Percentiles rank a stretch among this genome's conserved stretches.
Conservation (phyloP, 108 stramenopile species). For the Nitzschia sp. region DNA sequence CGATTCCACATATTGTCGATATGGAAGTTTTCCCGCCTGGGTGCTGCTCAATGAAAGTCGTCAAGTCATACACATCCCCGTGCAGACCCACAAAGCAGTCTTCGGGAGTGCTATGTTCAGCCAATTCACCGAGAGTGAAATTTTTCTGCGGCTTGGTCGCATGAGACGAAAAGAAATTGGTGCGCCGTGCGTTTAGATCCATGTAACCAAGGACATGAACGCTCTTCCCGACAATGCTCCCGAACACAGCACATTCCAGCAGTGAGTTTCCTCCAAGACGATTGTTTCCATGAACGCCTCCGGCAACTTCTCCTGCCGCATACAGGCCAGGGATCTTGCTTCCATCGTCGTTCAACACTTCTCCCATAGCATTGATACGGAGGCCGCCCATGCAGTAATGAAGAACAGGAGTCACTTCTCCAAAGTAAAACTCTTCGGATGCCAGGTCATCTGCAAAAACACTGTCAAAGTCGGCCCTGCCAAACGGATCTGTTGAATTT, state of each 20-base stretch:
- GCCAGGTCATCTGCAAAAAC: constrained; percentile 37
- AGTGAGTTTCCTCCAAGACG: constrained; percentile 88
- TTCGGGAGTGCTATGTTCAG: constrained; percentile 49
- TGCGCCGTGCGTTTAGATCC: background rate
- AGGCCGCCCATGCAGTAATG: constrained; percentile 96
- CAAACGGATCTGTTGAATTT: constrained; percentile 43
- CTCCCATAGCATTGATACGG: constrained; percentile 64
- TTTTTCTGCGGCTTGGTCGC: constrained; percentile 14
- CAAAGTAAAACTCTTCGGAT: constrained; percentile 51
- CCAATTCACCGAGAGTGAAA: constrained; percentile 42
- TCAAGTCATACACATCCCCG: constrained; percentile 26
- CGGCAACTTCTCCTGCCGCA: constrained; percentile 81
- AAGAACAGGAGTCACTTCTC: constrained; percentile 67
- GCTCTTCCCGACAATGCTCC: constrained; percentile 63
- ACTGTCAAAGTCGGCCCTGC: constrained; percentile 60
- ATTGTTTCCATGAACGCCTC: constrained; percentile 81
- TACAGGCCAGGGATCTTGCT: constrained; percentile 61
- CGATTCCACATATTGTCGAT: constrained; percentile 59
- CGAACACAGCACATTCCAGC: constrained; percentile 90
- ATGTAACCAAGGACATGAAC: background rate
- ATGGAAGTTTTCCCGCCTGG: constrained; percentile 48
- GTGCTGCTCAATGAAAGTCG: constrained; percentile 14
- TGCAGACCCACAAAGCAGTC: constrained; percentile 27
- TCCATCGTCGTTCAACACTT: constrained; percentile 52
- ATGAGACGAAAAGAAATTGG: no score